Evolutionary conservation across 1,284 basidiomycete genomes (phyloP), one percentile per base, ranked within the genome.

Genomic region (Melanopsichium pennsylvanicum): DNA sequence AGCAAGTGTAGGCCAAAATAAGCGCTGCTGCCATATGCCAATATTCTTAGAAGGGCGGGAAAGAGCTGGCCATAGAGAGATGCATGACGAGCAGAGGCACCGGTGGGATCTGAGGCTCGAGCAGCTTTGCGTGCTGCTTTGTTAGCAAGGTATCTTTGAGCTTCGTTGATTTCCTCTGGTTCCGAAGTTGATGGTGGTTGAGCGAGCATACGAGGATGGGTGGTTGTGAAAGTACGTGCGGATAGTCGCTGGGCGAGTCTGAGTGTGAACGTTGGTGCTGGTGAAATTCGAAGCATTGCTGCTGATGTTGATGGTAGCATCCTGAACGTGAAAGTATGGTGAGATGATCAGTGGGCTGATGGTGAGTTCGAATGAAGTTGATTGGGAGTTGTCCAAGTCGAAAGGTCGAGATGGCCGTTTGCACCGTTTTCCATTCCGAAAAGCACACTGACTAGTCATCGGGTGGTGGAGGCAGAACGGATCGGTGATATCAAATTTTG

Each of bases 1-100:
- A 62, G 35, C 15, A 80, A 55, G 34, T 79, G 77, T n/a, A 79
- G 43, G 18, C 72, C 68, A 61, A 80, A 79, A 62, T 80, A 80
- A 2, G 68, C 54, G 16, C 56, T 72, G 21, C 72, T 73, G 33
- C 75, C 75, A 52, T 79, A 80, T 3, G 76, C 78, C 2, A 80
- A 51, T 21, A 79, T 75, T 23, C 75, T 66, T 5, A 78, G 37
- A 4, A 80, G 49, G 1, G 78, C 70, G 22, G 76, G 76, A 2
- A 73, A 57, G 49, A 79, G 66, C 19, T 78, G 68, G 23, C 63
- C 50, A 55, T 79, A 80, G 38, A 79, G 63, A 18, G 72, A 68
- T 4, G 56, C 55, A 39, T 79, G 76, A 8, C 68, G 50, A 15
- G 54, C 58, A 8, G 58, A 47, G n/a, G 70, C 54, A 3, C 46